Conservation (phyloP, 1,284 basidiomycete species). For the Farysia itapuensis region DNA sequence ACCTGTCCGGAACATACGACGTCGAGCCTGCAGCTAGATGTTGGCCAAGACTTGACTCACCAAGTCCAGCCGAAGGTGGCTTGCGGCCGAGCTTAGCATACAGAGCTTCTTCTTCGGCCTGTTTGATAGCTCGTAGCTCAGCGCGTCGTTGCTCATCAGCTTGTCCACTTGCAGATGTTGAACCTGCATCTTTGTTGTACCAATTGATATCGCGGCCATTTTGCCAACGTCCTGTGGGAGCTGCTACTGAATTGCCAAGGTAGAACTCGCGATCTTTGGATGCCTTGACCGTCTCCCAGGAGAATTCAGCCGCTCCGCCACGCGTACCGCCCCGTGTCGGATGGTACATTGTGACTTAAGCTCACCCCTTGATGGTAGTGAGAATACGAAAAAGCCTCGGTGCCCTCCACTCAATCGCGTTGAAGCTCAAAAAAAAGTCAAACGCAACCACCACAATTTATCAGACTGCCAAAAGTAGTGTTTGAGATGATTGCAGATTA, state of each 20-base stretch:
- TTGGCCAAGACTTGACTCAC: too few species aligned
- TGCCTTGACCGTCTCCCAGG: slow-evolving; percentile 51
- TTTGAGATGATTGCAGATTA: too few species aligned
- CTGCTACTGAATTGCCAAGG: slow-evolving; percentile 56
- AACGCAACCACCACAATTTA: too few species aligned
- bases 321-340: slow-evolving; percentile 48
- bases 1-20: too few species aligned
- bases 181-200: slow-evolving; percentile 52
- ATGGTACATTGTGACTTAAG: slow-evolving; percentile 8
- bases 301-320: slow-evolving; percentile 55
- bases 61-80: slow-evolving; percentile 10
- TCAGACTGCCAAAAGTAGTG: too few species aligned
- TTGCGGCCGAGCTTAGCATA: slow-evolving; percentile 31
- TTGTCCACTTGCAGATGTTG: background rate
- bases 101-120: slow-evolving; percentile 50
- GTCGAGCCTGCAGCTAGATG: slow-evolving; percentile 8
- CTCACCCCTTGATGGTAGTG: too few species aligned
- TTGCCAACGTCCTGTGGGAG: slow-evolving; percentile 56
- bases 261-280: slow-evolving; percentile 59
- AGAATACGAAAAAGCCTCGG: too few species aligned
- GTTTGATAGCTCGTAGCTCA: slow-evolving; percentile 49
- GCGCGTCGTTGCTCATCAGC: slow-evolving; percentile 32
- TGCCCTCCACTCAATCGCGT: too few species aligned
- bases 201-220: slow-evolving; percentile 56
- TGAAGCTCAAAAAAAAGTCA: too few species aligned